Conservation (phyloP, 805 yeast genomes). For the Saturnispora gosingensis region DNA sequence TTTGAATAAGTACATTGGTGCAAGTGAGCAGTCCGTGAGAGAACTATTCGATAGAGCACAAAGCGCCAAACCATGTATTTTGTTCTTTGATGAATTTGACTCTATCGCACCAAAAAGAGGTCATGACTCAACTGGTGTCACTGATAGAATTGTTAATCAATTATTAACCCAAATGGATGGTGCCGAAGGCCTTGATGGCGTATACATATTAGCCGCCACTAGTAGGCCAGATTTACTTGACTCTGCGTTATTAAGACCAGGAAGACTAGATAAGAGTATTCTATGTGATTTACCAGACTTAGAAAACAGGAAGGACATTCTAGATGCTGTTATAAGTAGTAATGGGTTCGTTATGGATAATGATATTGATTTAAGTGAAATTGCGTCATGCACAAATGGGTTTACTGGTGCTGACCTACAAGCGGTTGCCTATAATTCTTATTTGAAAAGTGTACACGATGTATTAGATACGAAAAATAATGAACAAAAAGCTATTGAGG, state of each 20-base stretch:
- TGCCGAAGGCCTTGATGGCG: constrained; percentile 96
- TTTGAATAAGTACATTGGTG: constrained; percentile 91
- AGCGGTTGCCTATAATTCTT: constrained; percentile 85
- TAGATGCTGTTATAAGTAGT: constrained; percentile 43
- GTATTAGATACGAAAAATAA: constrained; percentile 42
- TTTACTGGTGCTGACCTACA: constrained; percentile 94
- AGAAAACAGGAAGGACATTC: constrained; percentile 65
- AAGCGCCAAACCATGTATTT: constrained; percentile 86
- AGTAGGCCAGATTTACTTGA: constrained; percentile 94
- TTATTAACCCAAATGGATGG: constrained; percentile 98
- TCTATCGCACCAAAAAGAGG: constrained; percentile 98
- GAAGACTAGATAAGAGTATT: constrained; percentile 87
- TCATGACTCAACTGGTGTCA: constrained; percentile 95
- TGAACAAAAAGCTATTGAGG: constrained; percentile 8
- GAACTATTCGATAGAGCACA: constrained; percentile 91
- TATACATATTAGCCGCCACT: constrained; percentile 93
- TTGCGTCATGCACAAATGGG: constrained; percentile 60
- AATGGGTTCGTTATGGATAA: constrained; percentile 50
- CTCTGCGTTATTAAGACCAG: constrained; percentile 90
- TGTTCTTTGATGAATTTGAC: constrained; percentile 93
- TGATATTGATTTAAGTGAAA: constrained; percentile 40
- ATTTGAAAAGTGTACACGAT: constrained; percentile 73
- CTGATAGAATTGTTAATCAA: constrained; percentile 95
- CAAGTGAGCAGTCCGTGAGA: constrained; percentile 89
- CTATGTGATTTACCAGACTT: constrained; percentile 78